These are phyloP conservation scores for Lyophyllum decastes DNA, from an alignment of 768 basidiomycete genomes.

Conservation along the genomic window DNA sequence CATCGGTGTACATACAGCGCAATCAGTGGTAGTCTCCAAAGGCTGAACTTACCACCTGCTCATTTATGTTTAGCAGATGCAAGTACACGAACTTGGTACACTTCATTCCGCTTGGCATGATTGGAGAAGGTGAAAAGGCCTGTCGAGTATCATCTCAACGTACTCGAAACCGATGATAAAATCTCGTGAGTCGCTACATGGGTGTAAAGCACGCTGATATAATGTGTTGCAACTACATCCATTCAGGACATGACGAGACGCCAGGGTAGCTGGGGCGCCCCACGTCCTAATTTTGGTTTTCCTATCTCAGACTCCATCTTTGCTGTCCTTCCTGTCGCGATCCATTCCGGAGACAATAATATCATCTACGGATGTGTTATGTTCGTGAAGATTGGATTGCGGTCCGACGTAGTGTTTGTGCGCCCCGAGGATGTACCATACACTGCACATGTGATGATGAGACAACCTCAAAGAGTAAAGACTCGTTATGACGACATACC, in stretches of 20 bases:
- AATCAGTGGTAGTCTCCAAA: too few relatives aligned
- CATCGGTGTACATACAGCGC: constrained; percentile 47
- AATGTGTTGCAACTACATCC: constrained; percentile 3
- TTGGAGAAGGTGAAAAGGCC: too few relatives aligned
- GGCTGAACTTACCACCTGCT: too few relatives aligned
- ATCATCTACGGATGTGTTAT: constrained; percentile 1
- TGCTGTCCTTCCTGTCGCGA: neutral
- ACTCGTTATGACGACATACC: constrained; percentile 37
- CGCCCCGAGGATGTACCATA: constrained; percentile 56
- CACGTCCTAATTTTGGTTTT: neutral
- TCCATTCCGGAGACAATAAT: neutral
- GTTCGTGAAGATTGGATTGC: constrained; percentile 47
- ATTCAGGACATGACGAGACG: neutral
- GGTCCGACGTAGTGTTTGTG: constrained; percentile 62
- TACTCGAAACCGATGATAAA: too few relatives aligned
- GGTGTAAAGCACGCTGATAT: neutral
- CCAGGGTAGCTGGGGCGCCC: neutral
- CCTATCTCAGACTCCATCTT: neutral
- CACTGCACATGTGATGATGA: constrained; percentile 23
- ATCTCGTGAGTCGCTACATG: too few relatives aligned
- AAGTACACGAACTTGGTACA: too few relatives aligned
- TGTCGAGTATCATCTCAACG: too few relatives aligned
- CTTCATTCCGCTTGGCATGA: too few relatives aligned
- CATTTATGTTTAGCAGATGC: too few relatives aligned
- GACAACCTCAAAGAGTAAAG: neutral